Evolutionary conservation across 177 flowering plant genomes (phyloP), one percentile per base, ranked within the genome.

Genomic region (Vitis hybrid): DNA sequence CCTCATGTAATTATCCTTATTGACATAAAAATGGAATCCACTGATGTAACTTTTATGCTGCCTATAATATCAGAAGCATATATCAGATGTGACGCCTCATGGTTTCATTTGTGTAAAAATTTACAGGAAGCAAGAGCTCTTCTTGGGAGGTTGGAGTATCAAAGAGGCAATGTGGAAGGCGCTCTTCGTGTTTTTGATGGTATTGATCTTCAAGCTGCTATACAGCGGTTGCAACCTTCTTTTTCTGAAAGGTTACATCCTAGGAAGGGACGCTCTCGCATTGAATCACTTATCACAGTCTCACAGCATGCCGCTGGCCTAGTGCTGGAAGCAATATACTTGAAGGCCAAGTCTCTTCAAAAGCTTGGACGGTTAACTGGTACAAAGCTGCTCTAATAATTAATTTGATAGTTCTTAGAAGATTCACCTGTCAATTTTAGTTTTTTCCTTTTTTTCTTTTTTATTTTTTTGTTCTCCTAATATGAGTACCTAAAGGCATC

Each of bases 111-210:
- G 18, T 61, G 8, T 22, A 1, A 17, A 50, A 64, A 38, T 71
- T 66, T 78, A 56, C 80, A 94, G 99, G 99, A 96, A 86, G 99
- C 99, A 13, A 86, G 98, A 79, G 94, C 95, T 22, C 98, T 95
- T 80, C 89, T 95, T 64, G 98, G 99, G 66, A 90, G 90, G 76
- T 82, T 95, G 79, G 98, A 94, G 83, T 95, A 92, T 75, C 95
- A 89, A 71, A 87, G 98, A 82, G 97, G 98, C 63, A 94, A 95
- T 80, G 72, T 89, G n/a, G 97, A 95, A 79, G 85, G 94, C 62
- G 99, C 98, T 20, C 89, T 96, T 76, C 90, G 88, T 69, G 97
- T 96, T 22, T 92, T 96, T 77, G 97, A 96, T 72, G 99, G 98
- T 38, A 92, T 92, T 73, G 97, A 94, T 83, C 90, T 92, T 65